Evolutionary conservation across 805 yeast species (phyloP), one percentile per base, ranked within the genome.

Genomic region (Candida namnaoensis): DNA sequence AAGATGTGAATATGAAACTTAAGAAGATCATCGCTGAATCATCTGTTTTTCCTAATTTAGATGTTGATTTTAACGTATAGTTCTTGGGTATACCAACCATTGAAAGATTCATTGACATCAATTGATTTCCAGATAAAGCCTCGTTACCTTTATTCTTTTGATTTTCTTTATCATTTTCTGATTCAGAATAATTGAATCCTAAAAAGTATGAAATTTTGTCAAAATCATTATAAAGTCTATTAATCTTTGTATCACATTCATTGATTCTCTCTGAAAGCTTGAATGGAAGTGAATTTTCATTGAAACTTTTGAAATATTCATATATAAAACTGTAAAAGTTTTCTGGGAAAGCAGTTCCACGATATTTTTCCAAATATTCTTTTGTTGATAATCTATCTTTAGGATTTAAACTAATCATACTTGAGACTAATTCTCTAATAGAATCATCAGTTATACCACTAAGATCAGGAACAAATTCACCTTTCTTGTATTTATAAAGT

Each of bases 401-500:
- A 0, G 96, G 95, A 47, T 85, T 70, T 19, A 80, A 54, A 36
- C 68, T 59, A 10, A 87, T 76, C 82, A 93, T 80, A 44, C 74
- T 71, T 37, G 56, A 47, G 2, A 90, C 74, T 48, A 93, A 57
- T 28, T 70, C 66, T 44, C 73, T 69, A 2, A 87, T 67, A 24
- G 66, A 51, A 0, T 53, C 47, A 47, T 80, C 79, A 13, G 69
- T 69, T 19, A 86, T 74, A 2, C 71, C 70, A 7, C 72, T 69
- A 38, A 86, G 58, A 42, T 78, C 78, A 0, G 95, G 95, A 19
- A 58, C 57, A 53, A 72, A 80, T 44, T 83, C 88, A 3, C 78
- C 74, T 44, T 74, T 75, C 52, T 81, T 81, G 60, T 83, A 93
- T 60, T 81, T 85, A 68, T 86, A 91, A 46, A 90, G 65, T 54